A percentile compares a stretch with the other conserved stretches of the same genome.
These are phyloP conservation scores for Adansonia grandidieri DNA, from an alignment of 441 rosid species.

Conservation along the genomic window DNA sequence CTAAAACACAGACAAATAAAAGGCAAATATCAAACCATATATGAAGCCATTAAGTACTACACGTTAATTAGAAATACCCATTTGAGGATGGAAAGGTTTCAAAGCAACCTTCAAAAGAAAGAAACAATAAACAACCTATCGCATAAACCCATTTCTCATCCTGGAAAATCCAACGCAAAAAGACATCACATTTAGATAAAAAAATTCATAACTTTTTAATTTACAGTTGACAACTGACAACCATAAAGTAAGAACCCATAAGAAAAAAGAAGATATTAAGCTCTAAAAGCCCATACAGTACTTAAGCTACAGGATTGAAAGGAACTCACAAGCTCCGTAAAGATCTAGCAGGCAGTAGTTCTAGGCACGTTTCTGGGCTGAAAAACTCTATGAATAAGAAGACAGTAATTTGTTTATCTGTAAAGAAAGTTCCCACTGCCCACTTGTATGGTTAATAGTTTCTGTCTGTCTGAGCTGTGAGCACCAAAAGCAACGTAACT, in stretches of 20 bases:
- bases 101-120: background rate
- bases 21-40: background rate
- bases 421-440: background rate
- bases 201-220: background rate
- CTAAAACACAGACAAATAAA: background rate
- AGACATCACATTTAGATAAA: background rate
- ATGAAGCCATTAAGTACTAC: background rate
- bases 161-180: background rate
- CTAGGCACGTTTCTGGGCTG: background rate
- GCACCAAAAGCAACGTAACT: slow-evolving; percentile 14
- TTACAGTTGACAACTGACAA: background rate
- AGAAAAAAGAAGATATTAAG: background rate
- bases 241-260: background rate
- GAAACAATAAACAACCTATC: background rate
- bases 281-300: background rate
- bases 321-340: background rate
- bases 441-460: slow-evolving; percentile 6
- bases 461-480: background rate
- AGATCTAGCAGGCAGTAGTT: background rate
- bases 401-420: background rate
- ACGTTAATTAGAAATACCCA: background rate
- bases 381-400: background rate
- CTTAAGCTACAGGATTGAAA: background rate
- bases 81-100: background rate
- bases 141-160: background rate